A percentile compares a stretch with the other conserved stretches of the same genome.
Evolutionary conservation across 192 early-diverging fungal species (phyloP).

Genomic region (Backusella luteola): DNA sequence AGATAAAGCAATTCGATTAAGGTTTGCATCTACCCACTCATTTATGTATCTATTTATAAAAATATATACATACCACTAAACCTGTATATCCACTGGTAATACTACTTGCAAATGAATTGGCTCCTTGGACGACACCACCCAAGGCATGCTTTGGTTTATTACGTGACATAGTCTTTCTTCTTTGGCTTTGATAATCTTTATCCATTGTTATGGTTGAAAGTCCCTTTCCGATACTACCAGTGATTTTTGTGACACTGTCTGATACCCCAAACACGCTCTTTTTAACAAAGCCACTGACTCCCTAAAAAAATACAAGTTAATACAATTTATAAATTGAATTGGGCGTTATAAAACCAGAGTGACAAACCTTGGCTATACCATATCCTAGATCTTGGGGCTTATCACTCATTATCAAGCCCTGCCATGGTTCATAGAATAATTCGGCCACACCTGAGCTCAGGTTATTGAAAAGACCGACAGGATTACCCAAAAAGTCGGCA

Average conservation of each 20-base stretch:
- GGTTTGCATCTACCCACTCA: slow-evolving; percentile 15
- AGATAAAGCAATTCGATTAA: slow-evolving; percentile 15
- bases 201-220: slow-evolving; percentile 95
- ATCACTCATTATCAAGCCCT: slow-evolving; percentile 94
- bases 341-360: not conserved
- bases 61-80: slow-evolving; percentile 61
- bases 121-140: slow-evolving; percentile 85
- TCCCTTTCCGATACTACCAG: slow-evolving; percentile 96
- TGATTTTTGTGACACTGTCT: slow-evolving; percentile 93
- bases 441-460: slow-evolving; percentile 93
- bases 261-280: slow-evolving; percentile 98
- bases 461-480: slow-evolving; percentile 95
- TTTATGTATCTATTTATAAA: not conserved
- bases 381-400: slow-evolving; percentile 93
- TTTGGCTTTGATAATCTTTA: slow-evolving; percentile 79
- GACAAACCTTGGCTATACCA: slow-evolving; percentile 83
- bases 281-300: slow-evolving; percentile 74
- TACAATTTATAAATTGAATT: not conserved
- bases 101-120: slow-evolving; percentile 79
- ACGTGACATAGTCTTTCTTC: slow-evolving; percentile 74
- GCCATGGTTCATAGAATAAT: slow-evolving; percentile 97
- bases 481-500: slow-evolving; percentile 96
- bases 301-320: slow-evolving; percentile 36
- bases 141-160: slow-evolving; percentile 92
- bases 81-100: slow-evolving; percentile 88